Base-by-base conservation (phyloP, 2,329 filamentous ascomycete species). In the Fusarium hostae region DNA sequence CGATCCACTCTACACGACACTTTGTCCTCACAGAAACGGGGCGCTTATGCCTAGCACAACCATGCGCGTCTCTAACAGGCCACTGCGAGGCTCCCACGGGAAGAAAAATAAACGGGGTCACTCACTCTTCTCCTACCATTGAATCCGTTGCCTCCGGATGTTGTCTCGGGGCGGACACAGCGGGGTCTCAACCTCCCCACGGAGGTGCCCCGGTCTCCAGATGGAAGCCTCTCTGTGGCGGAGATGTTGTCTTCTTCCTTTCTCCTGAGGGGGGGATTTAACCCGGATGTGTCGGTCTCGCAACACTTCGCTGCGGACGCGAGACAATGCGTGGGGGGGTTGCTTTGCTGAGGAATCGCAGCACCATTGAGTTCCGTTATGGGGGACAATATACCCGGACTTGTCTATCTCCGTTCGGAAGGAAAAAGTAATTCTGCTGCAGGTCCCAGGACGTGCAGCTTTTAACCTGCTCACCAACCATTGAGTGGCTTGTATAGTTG, bases 81-180 rank as follows among this genome's bases (percentile, higher is more conserved):
- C 20, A 13, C 35, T 66, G 37, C 55, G 51, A 71, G 66, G 66
- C 70, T 73, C 54, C 51, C 54, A 59, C 66, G 67, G 70, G 52
- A 51, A 51, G 22, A 63, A 18, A 62, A 65, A 67, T 34, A 52
- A 39, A 60, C 26, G 63, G 69, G 57, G 45, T 50, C 45, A 2
- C 45, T 69, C 69, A 56, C 43, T 57, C 41, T 37, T 26, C 35
- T 41, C 6, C 41, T 58, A 16, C 34, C 22, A 73, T 71, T 73
- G 66, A 70, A 22, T 59, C 70, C 70, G 70, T 56, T 24, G 24
- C 28, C 62, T 71, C 70, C 66, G 62, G 58, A 54, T 72, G 45
- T 28, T 70, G 61, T 62, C 58, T 73, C 70, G 70, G 70, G 55
- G 70, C 70, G 70, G 70, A 73, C 54, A 63, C 54, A 18, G 70